Evolutionary conservation across 2,329 filamentous ascomycete species (phyloP), one percentile per base, ranked within the genome.

Genomic region (Aspergillus arachidicola): DNA sequence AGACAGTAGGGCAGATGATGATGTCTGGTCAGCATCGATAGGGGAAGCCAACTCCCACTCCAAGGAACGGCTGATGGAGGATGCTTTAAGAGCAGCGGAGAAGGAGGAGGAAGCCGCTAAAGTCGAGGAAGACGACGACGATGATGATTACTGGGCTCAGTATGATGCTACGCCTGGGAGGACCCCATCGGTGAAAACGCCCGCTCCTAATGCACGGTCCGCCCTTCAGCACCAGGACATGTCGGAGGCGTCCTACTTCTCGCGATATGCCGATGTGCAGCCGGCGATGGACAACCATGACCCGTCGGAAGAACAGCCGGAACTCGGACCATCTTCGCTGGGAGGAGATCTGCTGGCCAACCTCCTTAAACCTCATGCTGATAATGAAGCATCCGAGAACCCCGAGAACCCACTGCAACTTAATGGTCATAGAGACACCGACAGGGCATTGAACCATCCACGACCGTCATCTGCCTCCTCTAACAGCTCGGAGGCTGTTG

Each of bases 221-320:
- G 71, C 72, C 30, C 58, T 67, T 12, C 66, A 72, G 36, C 67
- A 75, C 59, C 67, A 78, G 69, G 70, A 67, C 14, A 74, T 78
- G 7, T 82, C 84, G 16, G 87, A 89, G 64, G 78, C 83, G 21
- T 84, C 86, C 43, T 89, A 89, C 71, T 89, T 86, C 71, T 84
- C 82, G 16, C 83, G 83, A 46, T 90, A 90, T 70, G 83, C 82
- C 46, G 83, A 87, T 63, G 87, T 90, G 12, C 87, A 90, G 69
- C 87, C 87, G 7, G 87, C 86, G 2, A 80, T 90, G 76, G 87
- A 90, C 69, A 82, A 81, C 43, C 84, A 89, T 68, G 87, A 89
- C 67, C 86, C 87, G 19, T 82, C 84, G 57, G 85, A 88, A 71
- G 82, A 85, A 56, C 74, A 81, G 50, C 73, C 76, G 23, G 76